A percentile compares a stretch with the other conserved stretches of the same genome.
phyloP scores from a whole-genome alignment of 371 early-diverging fungal genomes.

The Entomophthora muscae region DNA sequence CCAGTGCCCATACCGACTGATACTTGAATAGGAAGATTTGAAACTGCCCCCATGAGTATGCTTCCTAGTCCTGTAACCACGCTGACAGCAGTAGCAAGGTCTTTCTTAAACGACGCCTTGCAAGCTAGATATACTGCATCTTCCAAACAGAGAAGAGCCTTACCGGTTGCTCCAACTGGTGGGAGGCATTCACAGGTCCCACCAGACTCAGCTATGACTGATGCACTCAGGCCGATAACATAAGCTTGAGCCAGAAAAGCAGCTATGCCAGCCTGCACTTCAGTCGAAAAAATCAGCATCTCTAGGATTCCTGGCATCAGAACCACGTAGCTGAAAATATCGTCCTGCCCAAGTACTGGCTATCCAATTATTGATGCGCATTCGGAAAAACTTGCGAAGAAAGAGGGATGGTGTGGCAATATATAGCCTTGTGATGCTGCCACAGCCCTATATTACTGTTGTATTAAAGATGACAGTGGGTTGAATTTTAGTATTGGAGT shows the following conservation, averaged over 20 bases:
- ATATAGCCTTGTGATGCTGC: no score
- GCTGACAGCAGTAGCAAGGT: slow-evolving; percentile 37
- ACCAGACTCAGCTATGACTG: slow-evolving; percentile 55
- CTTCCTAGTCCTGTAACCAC: background rate
- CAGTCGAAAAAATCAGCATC: slow-evolving; percentile 35
- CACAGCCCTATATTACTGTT: no score
- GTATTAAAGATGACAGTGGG: no score
- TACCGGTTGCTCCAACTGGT: slow-evolving; percentile 20
- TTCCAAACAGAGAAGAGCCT: slow-evolving; percentile 5
- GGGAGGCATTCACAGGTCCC: slow-evolving; percentile 51
- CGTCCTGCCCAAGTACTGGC: slow-evolving; percentile 31
- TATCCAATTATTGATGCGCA: slow-evolving; percentile 31
- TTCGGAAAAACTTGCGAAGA: no score
- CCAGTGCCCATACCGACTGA: slow-evolving; percentile 72
- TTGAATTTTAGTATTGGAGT: no score
- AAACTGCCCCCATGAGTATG: slow-evolving; percentile 37
- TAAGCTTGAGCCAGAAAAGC: slow-evolving; percentile 55
- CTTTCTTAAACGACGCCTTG: slow-evolving; percentile 36
- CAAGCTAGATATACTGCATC: slow-evolving; percentile 35
- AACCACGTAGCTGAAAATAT: slow-evolving; percentile 44
- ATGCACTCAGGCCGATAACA: slow-evolving; percentile 53
- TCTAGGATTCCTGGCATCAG: slow-evolving; percentile 28
- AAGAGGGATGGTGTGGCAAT: no score
- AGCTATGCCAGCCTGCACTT: slow-evolving; percentile 45
- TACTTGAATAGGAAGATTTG: slow-evolving; percentile 57